A percentile compares a stretch with the other conserved stretches of the same genome.
Conservation (phyloP, 1,284 basidiomycete species). For the Ustilago shanxiensis region DNA sequence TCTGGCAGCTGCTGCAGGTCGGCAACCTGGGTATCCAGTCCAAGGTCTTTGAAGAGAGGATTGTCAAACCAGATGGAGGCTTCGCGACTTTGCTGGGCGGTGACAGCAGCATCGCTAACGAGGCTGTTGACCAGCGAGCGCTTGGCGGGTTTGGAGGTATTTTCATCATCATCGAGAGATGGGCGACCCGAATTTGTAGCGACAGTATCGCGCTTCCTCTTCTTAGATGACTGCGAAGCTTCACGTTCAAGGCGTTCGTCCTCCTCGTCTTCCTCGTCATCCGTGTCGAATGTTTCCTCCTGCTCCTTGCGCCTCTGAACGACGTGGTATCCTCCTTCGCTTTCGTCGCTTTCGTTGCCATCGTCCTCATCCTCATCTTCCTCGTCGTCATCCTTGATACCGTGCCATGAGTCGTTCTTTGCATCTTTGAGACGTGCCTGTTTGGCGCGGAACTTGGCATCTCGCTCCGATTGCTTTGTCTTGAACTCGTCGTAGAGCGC, state of each 20-base stretch:
- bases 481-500: slow-evolving; percentile 89
- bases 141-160: slow-evolving; percentile 43
- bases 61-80: slow-evolving; percentile 94
- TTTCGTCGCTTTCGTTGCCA: slow-evolving; percentile 69
- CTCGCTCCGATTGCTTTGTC: slow-evolving; percentile 83
- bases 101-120: slow-evolving; percentile 43
- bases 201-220: slow-evolving; percentile 42
- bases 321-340: slow-evolving; percentile 79
- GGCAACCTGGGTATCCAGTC: slow-evolving; percentile 73
- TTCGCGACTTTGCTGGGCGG: slow-evolving; percentile 71
- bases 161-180: slow-evolving; percentile 18
- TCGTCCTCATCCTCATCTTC: slow-evolving; percentile 69
- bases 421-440: slow-evolving; percentile 83
- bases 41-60: slow-evolving; percentile 85
- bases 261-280: slow-evolving; percentile 71
- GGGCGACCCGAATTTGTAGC: slow-evolving; percentile 3
- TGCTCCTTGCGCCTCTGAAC: slow-evolving; percentile 77
- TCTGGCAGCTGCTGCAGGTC: slow-evolving; percentile 59
- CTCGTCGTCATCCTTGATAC: slow-evolving; percentile 60
- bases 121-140: slow-evolving; percentile 46
- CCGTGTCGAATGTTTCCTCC: slow-evolving; percentile 74
- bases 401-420: slow-evolving; percentile 68
- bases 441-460: slow-evolving; percentile 89
- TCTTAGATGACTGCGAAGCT: slow-evolving; percentile 64
- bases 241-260: slow-evolving; percentile 67